phyloP scores from a whole-genome alignment of 331 rosid species.

The Spiraea crenata region DNA sequence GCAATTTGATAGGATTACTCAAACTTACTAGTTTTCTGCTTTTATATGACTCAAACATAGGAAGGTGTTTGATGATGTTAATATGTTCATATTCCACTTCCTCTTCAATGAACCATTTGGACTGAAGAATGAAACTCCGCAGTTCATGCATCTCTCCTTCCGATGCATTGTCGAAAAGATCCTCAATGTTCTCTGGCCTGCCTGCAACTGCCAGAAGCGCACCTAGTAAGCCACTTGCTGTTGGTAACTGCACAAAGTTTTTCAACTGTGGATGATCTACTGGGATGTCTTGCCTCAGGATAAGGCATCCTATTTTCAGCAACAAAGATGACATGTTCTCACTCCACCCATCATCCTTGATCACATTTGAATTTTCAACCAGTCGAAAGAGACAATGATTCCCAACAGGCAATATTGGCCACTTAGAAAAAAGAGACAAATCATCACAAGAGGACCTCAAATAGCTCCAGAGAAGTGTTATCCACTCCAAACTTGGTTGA shows the following conservation, averaged over 20 bases:
- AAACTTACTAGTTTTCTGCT: slow-evolving; percentile 76
- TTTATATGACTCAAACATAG: slow-evolving; percentile 81
- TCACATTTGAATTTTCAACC: slow-evolving; percentile 66
- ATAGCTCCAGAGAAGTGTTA: slow-evolving; percentile 88
- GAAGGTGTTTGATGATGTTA: slow-evolving; percentile 69
- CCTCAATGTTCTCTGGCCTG: slow-evolving; percentile 57
- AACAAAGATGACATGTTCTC: slow-evolving; percentile 89
- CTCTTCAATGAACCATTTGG: slow-evolving; percentile 87
- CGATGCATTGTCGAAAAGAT: slow-evolving; percentile 65
- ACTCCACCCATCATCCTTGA: slow-evolving; percentile 94
- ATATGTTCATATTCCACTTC: slow-evolving; percentile 59
- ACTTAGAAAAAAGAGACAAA: slow-evolving; percentile 73
- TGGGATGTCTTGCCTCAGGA: slow-evolving; percentile 69
- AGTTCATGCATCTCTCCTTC: slow-evolving; percentile 96
- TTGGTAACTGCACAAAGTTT: slow-evolving; percentile 72
- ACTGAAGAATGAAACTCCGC: slow-evolving; percentile 91
- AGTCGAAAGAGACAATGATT: slow-evolving; percentile 63
- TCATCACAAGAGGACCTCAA: slow-evolving; percentile 76
- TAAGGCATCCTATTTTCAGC: slow-evolving; percentile 79
- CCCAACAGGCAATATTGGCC: slow-evolving; percentile 94
- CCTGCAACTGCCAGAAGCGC: slow-evolving; percentile 82
- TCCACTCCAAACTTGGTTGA: slow-evolving; percentile 93
- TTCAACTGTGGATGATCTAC: slow-evolving; percentile 85
- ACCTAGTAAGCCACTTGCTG: slow-evolving; percentile 70
- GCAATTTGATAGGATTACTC: slow-evolving; percentile 80